These are phyloP conservation scores for Pseudogymnoascus sp. DNA, from an alignment of 2,329 filamentous ascomycete genomes.

Conservation along the genomic window DNA sequence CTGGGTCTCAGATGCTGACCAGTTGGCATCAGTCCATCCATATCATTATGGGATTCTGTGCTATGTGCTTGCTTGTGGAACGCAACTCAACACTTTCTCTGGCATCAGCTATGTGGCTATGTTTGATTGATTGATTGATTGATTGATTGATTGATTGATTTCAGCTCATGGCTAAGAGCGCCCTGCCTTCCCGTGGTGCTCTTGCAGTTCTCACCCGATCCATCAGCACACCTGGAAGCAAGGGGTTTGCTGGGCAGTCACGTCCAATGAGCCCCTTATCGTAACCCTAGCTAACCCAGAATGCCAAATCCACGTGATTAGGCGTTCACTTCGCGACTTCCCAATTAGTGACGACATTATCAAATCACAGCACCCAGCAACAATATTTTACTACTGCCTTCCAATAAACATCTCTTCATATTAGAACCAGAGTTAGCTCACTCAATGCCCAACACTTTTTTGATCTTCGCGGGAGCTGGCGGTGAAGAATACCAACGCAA, in stretches of 20 bases:
- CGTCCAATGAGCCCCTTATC: not conserved
- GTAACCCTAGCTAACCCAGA: not conserved
- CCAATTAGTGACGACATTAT: conserved; percentile 1
- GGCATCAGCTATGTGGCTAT: conserved; percentile 5
- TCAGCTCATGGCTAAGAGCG: not conserved
- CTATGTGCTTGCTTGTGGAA: not conserved
- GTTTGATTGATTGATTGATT: conserved; percentile 4
- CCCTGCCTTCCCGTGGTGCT: not conserved
- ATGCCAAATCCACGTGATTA: not conserved
- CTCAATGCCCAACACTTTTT: not conserved
- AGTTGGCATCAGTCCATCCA: not conserved
- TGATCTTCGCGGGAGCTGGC: not conserved
- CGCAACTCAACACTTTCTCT: not conserved
- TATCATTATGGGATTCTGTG: not conserved
- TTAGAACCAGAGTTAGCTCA: not conserved
- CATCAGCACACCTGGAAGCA: not conserved
- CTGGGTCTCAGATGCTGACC: not conserved
- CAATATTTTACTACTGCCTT: not conserved
- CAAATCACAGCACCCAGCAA: not conserved
- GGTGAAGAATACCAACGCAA: not conserved
- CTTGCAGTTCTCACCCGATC: not conserved
- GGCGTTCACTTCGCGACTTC: not conserved
- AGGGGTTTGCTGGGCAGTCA: not conserved
- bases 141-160: conserved; percentile 5
- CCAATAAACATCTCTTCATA: not conserved